These are phyloP conservation scores for Paramecium sonneborni DNA, from an alignment of 73 alveolate species.

Conservation along the genomic window DNA sequence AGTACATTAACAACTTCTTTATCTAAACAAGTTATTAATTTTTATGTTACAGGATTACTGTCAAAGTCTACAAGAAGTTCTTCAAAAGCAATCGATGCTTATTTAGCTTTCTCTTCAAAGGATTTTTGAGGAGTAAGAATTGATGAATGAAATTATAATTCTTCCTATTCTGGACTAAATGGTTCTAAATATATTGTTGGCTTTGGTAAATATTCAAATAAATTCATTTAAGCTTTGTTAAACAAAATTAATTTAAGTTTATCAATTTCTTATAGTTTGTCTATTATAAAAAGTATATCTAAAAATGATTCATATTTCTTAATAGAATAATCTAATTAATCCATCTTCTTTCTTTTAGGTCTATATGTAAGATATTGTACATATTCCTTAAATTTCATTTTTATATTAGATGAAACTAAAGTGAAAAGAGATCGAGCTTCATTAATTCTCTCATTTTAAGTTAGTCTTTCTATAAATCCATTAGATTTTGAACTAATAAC, in stretches of 20 bases:
- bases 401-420: background rate
- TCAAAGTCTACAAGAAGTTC: background rate
- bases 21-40: background rate
- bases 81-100: constrained; percentile 1
- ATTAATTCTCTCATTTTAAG: background rate
- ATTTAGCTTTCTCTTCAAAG: background rate
- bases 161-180: background rate
- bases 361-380: background rate
- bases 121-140: background rate
- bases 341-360: background rate
- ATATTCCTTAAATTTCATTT: background rate
- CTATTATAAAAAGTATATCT: constrained; percentile 47
- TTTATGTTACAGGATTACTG: background rate
- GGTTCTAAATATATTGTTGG: constrained; percentile 38
- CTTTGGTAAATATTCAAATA: constrained; percentile 61
- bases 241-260: constrained; percentile 50
- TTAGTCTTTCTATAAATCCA: background rate
- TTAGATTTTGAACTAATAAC: background rate
- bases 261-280: constrained; percentile 63
- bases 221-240: constrained; percentile 17
- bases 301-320: constrained; percentile 19
- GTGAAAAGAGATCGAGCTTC: background rate
- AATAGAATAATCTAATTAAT: background rate
- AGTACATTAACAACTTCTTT: background rate
- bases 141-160: background rate